These are phyloP conservation scores for Ogataea methanolica DNA, from an alignment of 805 yeast species.

Conservation along the genomic window DNA sequence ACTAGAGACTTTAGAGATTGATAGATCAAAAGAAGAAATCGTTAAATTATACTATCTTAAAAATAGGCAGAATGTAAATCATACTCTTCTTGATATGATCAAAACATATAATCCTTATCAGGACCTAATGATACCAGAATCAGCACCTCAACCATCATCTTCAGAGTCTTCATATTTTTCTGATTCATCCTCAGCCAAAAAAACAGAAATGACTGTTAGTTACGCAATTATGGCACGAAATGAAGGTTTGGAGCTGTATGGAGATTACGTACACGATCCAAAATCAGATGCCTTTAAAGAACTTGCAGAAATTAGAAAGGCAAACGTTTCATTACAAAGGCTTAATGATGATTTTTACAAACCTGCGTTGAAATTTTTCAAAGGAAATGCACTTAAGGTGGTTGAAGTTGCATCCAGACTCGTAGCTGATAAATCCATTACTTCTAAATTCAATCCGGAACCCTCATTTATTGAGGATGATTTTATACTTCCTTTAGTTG, in stretches of 20 bases:
- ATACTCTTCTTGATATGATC: slow-evolving; percentile 18
- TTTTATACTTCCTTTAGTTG: background rate
- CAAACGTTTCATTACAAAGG: slow-evolving; percentile 31
- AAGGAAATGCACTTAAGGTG: slow-evolving; percentile 40
- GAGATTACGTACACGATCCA: slow-evolving; percentile 15
- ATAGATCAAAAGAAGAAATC: slow-evolving; percentile 1
- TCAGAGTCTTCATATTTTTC: background rate
- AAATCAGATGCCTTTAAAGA: slow-evolving; percentile 28
- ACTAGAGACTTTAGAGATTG: slow-evolving; percentile 5
- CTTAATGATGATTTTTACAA: slow-evolving; percentile 37
- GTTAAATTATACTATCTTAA: slow-evolving; percentile 10
- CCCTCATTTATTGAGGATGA: background rate
- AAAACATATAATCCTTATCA: slow-evolving; percentile 6
- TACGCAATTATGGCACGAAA: background rate
- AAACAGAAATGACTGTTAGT: background rate
- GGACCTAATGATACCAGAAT: slow-evolving; percentile 9
- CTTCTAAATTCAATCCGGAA: background rate
- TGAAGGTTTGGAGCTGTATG: background rate
- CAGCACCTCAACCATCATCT: slow-evolving; percentile 1
- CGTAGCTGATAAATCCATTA: slow-evolving; percentile 14
- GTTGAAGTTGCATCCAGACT: slow-evolving; percentile 29
- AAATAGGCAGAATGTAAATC: slow-evolving; percentile 7
- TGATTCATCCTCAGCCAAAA: background rate
- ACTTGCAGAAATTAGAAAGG: slow-evolving; percentile 29
- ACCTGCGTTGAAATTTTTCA: slow-evolving; percentile 36